Evolutionary conservation across 176 grass and related monocot genomes (phyloP).

Genomic region (Triticum turgidum): DNA sequence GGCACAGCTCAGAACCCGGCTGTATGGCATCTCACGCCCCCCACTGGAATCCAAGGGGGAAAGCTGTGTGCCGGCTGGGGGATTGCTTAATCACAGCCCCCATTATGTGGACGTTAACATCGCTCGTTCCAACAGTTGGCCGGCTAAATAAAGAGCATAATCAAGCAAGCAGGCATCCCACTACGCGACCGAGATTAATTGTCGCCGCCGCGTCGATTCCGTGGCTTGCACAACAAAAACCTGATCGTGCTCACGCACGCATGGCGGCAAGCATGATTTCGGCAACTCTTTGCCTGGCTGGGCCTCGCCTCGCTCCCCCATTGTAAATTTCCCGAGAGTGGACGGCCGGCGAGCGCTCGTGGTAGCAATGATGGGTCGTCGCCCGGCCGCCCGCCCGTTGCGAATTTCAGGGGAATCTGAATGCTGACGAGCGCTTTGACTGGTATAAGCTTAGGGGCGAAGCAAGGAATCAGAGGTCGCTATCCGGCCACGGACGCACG

Average conservation of each 20-base stretch:
- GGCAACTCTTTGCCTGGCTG: neutral
- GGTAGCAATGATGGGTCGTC: neutral
- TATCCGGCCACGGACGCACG: neutral
- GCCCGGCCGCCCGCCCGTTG: neutral
- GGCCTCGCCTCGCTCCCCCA: neutral
- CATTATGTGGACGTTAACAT: neutral
- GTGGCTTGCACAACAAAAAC: neutral
- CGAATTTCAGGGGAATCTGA: neutral
- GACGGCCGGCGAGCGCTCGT: too few relatives aligned
- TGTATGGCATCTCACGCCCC: conserved; percentile 27
- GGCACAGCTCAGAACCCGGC: conserved; percentile 34
- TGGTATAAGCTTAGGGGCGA: neutral
- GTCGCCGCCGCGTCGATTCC: neutral
- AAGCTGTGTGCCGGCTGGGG: neutral
- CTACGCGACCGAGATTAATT: neutral
- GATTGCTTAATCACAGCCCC: neutral
- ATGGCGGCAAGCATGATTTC: neutral
- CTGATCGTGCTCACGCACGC: neutral
- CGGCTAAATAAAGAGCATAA: neutral
- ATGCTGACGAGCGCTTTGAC: neutral
- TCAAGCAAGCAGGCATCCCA: conserved; percentile 11
- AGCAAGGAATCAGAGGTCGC: neutral
- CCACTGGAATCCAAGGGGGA: conserved; percentile 28
- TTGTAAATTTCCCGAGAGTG: neutral
- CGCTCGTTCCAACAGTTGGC: neutral